These are phyloP conservation scores for Cordyceps tenuipes DNA, from an alignment of 2,329 filamentous ascomycete genomes.

Conservation along the genomic window DNA sequence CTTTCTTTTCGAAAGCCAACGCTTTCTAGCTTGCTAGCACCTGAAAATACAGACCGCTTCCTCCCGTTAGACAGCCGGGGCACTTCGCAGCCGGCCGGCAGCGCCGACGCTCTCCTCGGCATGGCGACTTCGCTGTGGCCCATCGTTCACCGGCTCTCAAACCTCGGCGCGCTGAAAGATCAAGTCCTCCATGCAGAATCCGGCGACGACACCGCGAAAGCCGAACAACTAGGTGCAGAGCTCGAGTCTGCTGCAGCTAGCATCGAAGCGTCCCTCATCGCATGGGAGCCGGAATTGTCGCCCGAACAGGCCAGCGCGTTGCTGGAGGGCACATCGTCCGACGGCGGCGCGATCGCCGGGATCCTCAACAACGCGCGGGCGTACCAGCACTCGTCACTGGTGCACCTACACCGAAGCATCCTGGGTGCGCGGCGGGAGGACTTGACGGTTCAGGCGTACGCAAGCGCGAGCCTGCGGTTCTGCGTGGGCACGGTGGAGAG, in stretches of 20 bases:
- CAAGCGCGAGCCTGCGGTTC: slow-evolving; percentile 41
- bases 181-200: slow-evolving; percentile 37
- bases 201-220: slow-evolving; percentile 25
- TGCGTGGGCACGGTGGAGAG: slow-evolving; percentile 47
- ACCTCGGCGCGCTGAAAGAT: slow-evolving; percentile 43
- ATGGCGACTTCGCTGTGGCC: slow-evolving; percentile 57
- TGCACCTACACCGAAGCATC: slow-evolving; percentile 50
- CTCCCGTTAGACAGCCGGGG: slow-evolving; percentile 37
- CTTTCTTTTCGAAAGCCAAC: slow-evolving; percentile 52
- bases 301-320: not conserved
- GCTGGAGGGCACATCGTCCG: slow-evolving; percentile 22
- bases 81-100: slow-evolving; percentile 38
- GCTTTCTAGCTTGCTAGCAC: slow-evolving; percentile 41
- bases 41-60: slow-evolving; percentile 37
- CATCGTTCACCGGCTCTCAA: slow-evolving; percentile 52
- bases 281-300: slow-evolving; percentile 47
- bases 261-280: slow-evolving; percentile 46
- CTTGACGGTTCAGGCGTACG: slow-evolving; percentile 44
- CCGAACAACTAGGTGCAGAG: slow-evolving; percentile 40
- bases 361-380: slow-evolving; percentile 52
- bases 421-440: slow-evolving; percentile 39
- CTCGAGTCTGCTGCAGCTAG: slow-evolving; percentile 43
- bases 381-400: slow-evolving; percentile 49
- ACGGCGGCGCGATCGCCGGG: slow-evolving; percentile 35
- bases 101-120: slow-evolving; percentile 51